Base-by-base conservation (phyloP, 1,284 basidiomycete genomes). In the Malassezia brasiliensis region DNA sequence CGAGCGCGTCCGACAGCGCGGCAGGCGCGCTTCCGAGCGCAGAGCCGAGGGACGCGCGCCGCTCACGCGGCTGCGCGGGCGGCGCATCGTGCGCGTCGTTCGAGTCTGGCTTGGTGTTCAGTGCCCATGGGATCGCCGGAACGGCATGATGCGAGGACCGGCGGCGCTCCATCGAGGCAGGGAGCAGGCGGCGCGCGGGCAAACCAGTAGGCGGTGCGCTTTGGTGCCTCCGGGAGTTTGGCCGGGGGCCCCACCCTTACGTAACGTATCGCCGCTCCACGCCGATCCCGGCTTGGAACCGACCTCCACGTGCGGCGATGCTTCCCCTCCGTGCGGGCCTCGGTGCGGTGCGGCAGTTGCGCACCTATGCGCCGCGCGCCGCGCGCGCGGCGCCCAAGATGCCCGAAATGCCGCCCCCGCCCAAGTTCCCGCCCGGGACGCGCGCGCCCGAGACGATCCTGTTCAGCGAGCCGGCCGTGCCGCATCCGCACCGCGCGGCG, bases 391-490 rank as follows among this genome's bases (percentile, higher is more conserved):
- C 6, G 22, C 40, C 2, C 11, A 35, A 35, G n/a, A n/a, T 10
- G 17, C 46, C 32, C 8, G 36, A 25, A 10, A 30, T 17, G 61
- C 31, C 63, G 58, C 0, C 67, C 66, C 48, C 50, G 52, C 69
- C 68, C 42, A 58, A 61, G 36, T 71, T 70, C 47, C 69, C 69
- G 1, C 68, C 68, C 12, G 61, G 65, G 5, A 55, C 49, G 15
- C 52, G 58, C 3, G 51, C 56, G 41, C 72, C 72, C 1, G 60
- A 66, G 52, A 54, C 64, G 20, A 66, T 66, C 52, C 58, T 62
- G 41, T 74, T 70, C 45, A 69, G 73, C 47, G 47, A 72, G 53
- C 71, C 71, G 10, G 72, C 72, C 19, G 66, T 74, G 7, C 64
- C 70, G 1, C 68, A 72, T 35, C 69, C 70, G 10, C 61, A 62